Conservation (phyloP, 768 basidiomycete genomes). For the Austroboletus festivus region DNA sequence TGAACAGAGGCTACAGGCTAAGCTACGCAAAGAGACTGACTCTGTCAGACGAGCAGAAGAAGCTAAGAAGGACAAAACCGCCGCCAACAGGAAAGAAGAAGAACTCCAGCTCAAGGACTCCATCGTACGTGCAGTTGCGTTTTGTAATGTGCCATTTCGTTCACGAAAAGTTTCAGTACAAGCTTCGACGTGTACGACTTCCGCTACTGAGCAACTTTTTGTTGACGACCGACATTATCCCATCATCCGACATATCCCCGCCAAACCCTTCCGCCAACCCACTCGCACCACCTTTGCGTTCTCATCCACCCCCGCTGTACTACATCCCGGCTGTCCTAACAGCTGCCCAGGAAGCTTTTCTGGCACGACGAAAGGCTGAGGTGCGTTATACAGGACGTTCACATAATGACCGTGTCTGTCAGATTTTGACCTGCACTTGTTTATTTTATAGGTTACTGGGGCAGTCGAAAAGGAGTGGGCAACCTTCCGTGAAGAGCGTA, state of each 20-base stretch:
- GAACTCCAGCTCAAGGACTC: slow-evolving; percentile 80
- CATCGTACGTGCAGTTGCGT: slow-evolving; percentile 49
- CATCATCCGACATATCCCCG: slow-evolving; percentile 33
- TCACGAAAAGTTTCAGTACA: slow-evolving; percentile 49
- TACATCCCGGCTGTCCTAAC: slow-evolving; percentile 72
- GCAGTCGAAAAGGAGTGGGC: slow-evolving; percentile 69
- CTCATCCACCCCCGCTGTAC: slow-evolving; percentile 74
- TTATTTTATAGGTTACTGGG: slow-evolving; percentile 47
- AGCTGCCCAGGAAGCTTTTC: slow-evolving; percentile 66
- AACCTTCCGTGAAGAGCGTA: slow-evolving; percentile 59
- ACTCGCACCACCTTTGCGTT: slow-evolving; percentile 50
- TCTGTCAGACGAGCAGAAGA: slow-evolving; percentile 83
- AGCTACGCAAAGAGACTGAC: slow-evolving; percentile 82
- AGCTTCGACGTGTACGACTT: slow-evolving; percentile 67
- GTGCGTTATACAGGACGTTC: slow-evolving; percentile 34
- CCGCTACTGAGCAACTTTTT: slow-evolving; percentile 74
- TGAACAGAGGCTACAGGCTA: slow-evolving; percentile 82
- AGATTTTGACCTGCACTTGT: slow-evolving; percentile 1
- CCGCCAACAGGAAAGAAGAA: slow-evolving; percentile 76
- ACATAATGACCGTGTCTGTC: background rate
- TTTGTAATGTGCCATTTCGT: background rate
- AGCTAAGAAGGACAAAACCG: slow-evolving; percentile 77
- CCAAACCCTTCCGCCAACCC: slow-evolving; percentile 29
- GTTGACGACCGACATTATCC: slow-evolving; percentile 67
- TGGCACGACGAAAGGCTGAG: slow-evolving; percentile 60